Evolutionary conservation across 2,329 filamentous ascomycete species (phyloP).

Genomic region (Bretziella fagacearum): DNA sequence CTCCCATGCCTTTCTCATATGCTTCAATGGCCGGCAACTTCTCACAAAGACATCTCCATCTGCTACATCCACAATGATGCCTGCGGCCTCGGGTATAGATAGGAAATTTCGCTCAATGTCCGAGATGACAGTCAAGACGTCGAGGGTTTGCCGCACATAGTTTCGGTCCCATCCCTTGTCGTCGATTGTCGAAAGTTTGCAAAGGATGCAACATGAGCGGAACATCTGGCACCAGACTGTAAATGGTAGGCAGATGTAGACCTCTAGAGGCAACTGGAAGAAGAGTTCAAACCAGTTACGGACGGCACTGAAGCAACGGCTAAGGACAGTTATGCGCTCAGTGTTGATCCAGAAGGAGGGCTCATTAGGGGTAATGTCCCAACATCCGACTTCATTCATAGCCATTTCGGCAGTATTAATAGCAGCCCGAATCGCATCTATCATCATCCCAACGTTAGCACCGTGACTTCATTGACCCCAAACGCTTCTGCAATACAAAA

Average conservation of each 20-base stretch:
- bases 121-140: constrained; percentile 8
- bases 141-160: constrained; percentile 6
- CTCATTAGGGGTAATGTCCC: constrained; percentile 6
- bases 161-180: constrained; percentile 12
- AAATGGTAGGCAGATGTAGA: constrained; percentile 10
- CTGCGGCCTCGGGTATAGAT: background rate
- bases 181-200: constrained; percentile 11
- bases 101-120: constrained; percentile 6
- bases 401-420: constrained; percentile 11
- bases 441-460: background rate
- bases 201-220: constrained; percentile 13
- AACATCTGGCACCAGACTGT: constrained; percentile 13
- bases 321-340: constrained; percentile 9
- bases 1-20: constrained; percentile 14
- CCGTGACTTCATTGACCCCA: too few relatives aligned
- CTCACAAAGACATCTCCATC: constrained; percentile 11
- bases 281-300: constrained; percentile 9
- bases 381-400: constrained; percentile 12
- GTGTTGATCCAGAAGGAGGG: constrained; percentile 10
- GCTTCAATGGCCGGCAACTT: constrained; percentile 6
- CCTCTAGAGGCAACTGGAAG: constrained; percentile 7
- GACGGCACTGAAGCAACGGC: constrained; percentile 10
- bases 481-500: too few relatives aligned
- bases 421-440: constrained; percentile 9
- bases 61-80: constrained; percentile 6